Evolutionary conservation across 2,329 filamentous ascomycete species (phyloP).

Genomic region (Anisogramma anomala): DNA sequence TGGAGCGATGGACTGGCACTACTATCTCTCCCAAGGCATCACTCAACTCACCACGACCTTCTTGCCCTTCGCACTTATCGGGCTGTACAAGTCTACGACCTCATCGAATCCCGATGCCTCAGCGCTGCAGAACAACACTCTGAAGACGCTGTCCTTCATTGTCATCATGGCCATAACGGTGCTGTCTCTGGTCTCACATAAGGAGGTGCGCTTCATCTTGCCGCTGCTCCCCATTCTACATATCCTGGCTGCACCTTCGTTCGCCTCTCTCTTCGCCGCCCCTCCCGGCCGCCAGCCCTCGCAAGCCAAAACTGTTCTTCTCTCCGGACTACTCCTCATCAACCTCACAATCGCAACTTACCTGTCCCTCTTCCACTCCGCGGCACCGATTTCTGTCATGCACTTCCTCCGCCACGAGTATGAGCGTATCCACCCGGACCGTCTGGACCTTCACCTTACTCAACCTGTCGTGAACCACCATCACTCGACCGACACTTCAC

Average conservation of each 20-base stretch:
- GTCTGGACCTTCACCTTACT: constrained; percentile 22
- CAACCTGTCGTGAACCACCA: constrained; percentile 10
- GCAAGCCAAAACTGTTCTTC: constrained; percentile 37
- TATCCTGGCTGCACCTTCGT: constrained; percentile 59
- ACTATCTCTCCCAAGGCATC: constrained; percentile 83
- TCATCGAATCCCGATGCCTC: constrained; percentile 25
- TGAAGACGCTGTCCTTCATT: constrained; percentile 44
- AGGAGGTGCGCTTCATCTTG: constrained; percentile 95
- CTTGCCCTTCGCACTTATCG: constrained; percentile 62
- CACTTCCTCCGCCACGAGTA: constrained; percentile 65
- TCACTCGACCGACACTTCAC: constrained; percentile 19
- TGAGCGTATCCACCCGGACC: constrained; percentile 41
- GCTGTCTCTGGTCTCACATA: constrained; percentile 78
- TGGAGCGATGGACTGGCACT: constrained; percentile 79
- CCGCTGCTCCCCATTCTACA: constrained; percentile 81
- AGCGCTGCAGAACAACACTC: constrained; percentile 29
- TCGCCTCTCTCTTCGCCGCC: constrained; percentile 50
- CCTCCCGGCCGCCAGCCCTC: constrained; percentile 19
- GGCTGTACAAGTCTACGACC: constrained; percentile 43
- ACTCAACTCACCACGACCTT: constrained; percentile 76
- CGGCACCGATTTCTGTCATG: constrained; percentile 65
- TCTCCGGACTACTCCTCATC: constrained; percentile 45
- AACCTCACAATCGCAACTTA: constrained; percentile 67
- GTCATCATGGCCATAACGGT: constrained; percentile 47
- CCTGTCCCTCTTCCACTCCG: constrained; percentile 65